Evolutionary conservation across 2,329 filamentous ascomycete species (phyloP).

Genomic region (Neofusicoccum sp.): DNA sequence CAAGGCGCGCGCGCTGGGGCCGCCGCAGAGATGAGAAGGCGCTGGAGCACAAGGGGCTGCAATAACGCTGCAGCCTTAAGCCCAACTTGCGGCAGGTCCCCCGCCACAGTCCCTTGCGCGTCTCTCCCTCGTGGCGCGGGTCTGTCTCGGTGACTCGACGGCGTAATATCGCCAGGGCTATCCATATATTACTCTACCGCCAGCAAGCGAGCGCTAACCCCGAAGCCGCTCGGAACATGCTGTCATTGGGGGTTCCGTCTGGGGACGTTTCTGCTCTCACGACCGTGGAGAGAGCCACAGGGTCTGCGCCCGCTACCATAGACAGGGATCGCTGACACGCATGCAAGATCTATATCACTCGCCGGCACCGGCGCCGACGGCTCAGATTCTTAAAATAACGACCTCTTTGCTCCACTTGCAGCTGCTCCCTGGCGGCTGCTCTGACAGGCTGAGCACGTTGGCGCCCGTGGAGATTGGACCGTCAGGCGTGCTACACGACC

Average conservation of each 20-base stretch:
- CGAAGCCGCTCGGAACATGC: neutral
- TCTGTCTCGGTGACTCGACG: neutral
- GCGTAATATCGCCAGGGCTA: slow-evolving; percentile 1
- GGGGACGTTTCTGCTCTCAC: neutral
- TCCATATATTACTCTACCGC: neutral
- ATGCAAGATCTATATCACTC: neutral
- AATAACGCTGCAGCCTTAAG: neutral
- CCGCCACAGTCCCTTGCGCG: neutral
- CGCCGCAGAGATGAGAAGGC: neutral
- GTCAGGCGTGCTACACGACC: neutral
- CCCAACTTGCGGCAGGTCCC: neutral
- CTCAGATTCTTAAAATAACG: neutral
- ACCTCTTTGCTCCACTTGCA: neutral
- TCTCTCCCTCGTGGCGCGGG: neutral
- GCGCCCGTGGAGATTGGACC: neutral
- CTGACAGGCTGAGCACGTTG: neutral
- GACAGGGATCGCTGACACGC: neutral
- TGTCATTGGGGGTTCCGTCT: neutral
- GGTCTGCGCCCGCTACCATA: neutral
- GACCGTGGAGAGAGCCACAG: slow-evolving; percentile 3
- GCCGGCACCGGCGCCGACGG: neutral
- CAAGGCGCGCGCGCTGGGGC: neutral
- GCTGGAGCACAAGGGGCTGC: too few relatives aligned
- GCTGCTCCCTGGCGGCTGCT: neutral
- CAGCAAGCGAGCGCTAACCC: neutral